Percentiles rank a stretch among this genome's conserved stretches.
Conservation (phyloP, 352 stramenopile species). For the Globisporangium cystogenes region DNA sequence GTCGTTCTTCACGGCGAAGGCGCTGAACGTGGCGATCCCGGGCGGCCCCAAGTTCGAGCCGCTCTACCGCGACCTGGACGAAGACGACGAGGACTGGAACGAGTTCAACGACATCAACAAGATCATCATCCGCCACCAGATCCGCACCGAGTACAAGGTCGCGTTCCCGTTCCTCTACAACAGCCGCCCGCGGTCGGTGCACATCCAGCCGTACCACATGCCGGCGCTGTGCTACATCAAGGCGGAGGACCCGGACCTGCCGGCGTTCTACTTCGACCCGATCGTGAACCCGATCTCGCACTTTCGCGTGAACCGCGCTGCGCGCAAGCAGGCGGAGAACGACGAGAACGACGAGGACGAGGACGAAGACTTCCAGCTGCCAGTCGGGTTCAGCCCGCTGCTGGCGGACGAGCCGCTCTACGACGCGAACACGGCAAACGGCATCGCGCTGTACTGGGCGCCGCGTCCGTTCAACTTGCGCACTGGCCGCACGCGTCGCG, state of each 20-base stretch:
- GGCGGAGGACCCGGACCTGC: slow-evolving; percentile 91
- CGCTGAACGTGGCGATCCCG: slow-evolving; percentile 99
- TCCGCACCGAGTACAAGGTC: slow-evolving; percentile 99
- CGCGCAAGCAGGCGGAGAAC: slow-evolving; percentile 19
- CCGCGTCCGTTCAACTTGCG: slow-evolving; percentile 97
- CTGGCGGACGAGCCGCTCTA: slow-evolving; percentile 93
- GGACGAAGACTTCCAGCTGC: slow-evolving; percentile 88
- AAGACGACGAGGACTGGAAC: slow-evolving; percentile 99
- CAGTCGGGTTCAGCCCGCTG: slow-evolving; percentile 87
- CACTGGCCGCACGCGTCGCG: slow-evolving; percentile 92
- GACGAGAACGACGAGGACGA: slow-evolving; percentile 70
- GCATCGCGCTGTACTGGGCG: slow-evolving; percentile 98
- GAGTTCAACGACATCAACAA: slow-evolving; percentile 99
- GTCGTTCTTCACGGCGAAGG: slow-evolving; percentile 99
- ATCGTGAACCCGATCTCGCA: slow-evolving; percentile 98
- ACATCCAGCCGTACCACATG: slow-evolving; percentile 95
- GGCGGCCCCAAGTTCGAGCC: slow-evolving; percentile 99
- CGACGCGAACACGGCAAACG: slow-evolving; percentile 93
- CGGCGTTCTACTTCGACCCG: slow-evolving; percentile 96
- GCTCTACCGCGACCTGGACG: slow-evolving; percentile 96
- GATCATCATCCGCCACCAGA: slow-evolving; percentile 99
- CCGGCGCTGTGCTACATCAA: slow-evolving; percentile 97
- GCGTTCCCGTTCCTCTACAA: slow-evolving; percentile 99
- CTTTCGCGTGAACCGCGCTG: slow-evolving; percentile 77
- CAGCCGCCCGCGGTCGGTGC: slow-evolving; percentile 93